Evolutionary conservation across 768 basidiomycete species (phyloP), one percentile per base, ranked within the genome.

Genomic region (Lyophyllum atratum): DNA sequence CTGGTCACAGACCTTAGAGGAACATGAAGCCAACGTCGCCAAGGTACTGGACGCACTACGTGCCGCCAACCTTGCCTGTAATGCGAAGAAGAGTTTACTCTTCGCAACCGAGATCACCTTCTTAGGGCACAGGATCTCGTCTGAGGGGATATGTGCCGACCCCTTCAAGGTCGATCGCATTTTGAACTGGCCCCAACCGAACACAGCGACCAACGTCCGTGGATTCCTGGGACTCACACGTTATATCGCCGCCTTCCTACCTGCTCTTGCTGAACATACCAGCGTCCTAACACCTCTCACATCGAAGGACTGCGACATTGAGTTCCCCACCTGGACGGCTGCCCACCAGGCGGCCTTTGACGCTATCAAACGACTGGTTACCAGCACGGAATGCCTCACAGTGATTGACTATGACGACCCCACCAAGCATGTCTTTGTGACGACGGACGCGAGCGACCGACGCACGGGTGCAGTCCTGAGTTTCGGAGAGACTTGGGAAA

Each of bases 1-100:
- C 24, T 81, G 75, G 73, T 82, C 77, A 0, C 10, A 76, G 0
- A 57, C 64, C 0, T 17, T 74, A 0, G 72, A 72, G 3, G 72
- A 77, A 49, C 78, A 80, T 25, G 39, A 56, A 0, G 0, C 26
- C 1, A 64, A 73, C 48, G 64, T 74, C 1, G 26, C 49, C 0
- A 7, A 28, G 0, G 67, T 76, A n/a, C 63, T 79, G 0, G 66
- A 69, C 1, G 53, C 46, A 12, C 43, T 54, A 7, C 31, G 24
- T 4, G 33, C 44, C 2, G 46, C 29, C 4, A 28, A 47, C n/a
- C 43, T 54, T 17, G 33, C 44, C 45, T 54, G 53, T 19, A 45
- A 44, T 3, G 19, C n/a, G 8, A 54, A 54, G 29, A 54, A 54
- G 28, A 26, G 26, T 11, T 43, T 24, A 1, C 42, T 52, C 14